Evolutionary conservation across 2,329 filamentous ascomycete species (phyloP), one percentile per base, ranked within the genome.

Genomic region (Thelonectria olida): DNA sequence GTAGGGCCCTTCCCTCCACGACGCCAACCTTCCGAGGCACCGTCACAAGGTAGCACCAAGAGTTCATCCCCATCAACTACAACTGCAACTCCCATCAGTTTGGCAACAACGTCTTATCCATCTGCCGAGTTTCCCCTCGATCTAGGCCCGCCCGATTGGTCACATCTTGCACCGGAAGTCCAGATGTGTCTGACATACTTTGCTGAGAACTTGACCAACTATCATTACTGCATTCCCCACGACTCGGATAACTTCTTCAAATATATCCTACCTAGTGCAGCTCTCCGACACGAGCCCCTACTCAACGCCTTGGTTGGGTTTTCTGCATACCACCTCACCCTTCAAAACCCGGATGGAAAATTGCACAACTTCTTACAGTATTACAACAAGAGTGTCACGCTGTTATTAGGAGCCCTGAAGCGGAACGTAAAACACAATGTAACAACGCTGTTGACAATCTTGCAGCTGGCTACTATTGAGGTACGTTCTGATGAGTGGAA

Each of bases 381-480:
- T 72, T 97, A 98, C 80, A 94, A 97, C 76, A 90, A 88, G 73
- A 94, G 95, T 9, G 90, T 99, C 25, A 90, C 86, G 1, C 80
- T 93, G 23, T 84, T 99, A 17, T 83, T 96, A 8, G 83, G 84
- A 31, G 90, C 88, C 5, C 80, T 98, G 17, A 88, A 88, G 63
- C 88, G 85, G 54, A 89, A 88, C 58, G 89, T 93, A 65, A 87
- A 87, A 62, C 89, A 92, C 66, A 90, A 81, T 31, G 83, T 93
- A 50, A 86, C 90, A 7, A 97, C 90, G 0, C 81, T 98, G 28
- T 76, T 97, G 61, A 96, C 95, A 0, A 94, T 98, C 19, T 80
- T 99, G 41, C 94, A 98, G 72, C 85, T 98, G 50, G 93, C 94
- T 56, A 96, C 92, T 3, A 96, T 97, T 57, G 96, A 99, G 86